Conservation (phyloP, 2,329 filamentous ascomycete species). For the Lasiodiplodia sp. region DNA sequence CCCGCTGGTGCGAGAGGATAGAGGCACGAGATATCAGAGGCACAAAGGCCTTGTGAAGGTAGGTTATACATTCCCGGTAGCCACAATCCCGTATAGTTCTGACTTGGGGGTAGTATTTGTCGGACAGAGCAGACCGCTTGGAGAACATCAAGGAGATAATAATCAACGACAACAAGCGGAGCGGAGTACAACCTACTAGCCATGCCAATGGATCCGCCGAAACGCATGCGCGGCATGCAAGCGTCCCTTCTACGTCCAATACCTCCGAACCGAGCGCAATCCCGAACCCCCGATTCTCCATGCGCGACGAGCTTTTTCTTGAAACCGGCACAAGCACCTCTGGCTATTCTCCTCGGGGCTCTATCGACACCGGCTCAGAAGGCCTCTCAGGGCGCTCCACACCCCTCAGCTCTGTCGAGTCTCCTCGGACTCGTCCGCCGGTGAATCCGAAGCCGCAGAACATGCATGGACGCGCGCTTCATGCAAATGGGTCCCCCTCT, state of each 20-base stretch:
- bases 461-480: constrained; percentile 54
- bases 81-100: background rate
- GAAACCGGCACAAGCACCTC: constrained; percentile 34
- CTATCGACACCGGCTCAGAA: constrained; percentile 37
- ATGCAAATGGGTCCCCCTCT: constrained; percentile 13
- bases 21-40: constrained; percentile 56
- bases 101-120: constrained; percentile 10
- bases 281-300: constrained; percentile 30
- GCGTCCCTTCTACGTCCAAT: background rate
- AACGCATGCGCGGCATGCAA: constrained; percentile 13
- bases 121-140: constrained; percentile 50
- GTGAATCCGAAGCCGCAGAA: constrained; percentile 73
- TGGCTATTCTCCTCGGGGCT: constrained; percentile 31
- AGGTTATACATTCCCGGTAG: background rate
- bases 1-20: constrained; percentile 66
- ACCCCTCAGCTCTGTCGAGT: constrained; percentile 35
- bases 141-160: constrained; percentile 59
- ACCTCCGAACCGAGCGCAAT: background rate
- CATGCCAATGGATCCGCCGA: constrained; percentile 8
- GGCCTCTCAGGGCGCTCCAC: constrained; percentile 35
- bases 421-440: constrained; percentile 33
- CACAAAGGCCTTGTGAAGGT: constrained; percentile 53
- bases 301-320: constrained; percentile 30
- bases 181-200: constrained; percentile 57
- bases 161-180: constrained; percentile 60